Percentiles rank a stretch among this genome's conserved stretches.
phyloP scores from a whole-genome alignment of 352 stramenopile species.

The Phytophthora pini region DNA sequence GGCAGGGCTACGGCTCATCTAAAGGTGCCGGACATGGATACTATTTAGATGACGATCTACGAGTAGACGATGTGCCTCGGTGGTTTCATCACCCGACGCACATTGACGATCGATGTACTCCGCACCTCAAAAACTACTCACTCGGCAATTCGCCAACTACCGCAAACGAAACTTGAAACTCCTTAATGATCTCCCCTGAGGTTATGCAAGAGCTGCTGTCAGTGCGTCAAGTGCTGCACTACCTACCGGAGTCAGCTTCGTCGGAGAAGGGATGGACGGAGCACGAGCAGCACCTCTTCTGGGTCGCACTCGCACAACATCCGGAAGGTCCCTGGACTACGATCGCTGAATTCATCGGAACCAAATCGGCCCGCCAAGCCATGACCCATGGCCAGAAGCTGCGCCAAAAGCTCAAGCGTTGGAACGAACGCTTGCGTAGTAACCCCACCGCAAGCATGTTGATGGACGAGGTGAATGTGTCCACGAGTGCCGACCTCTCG shows the following conservation, averaged over 20 bases:
- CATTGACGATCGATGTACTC: background rate
- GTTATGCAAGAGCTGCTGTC: conserved; percentile 41
- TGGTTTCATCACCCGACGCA: conserved; percentile 1
- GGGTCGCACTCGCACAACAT: conserved; percentile 45
- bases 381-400: conserved; percentile 65
- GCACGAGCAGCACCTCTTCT: conserved; percentile 52
- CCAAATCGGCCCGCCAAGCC: conserved; percentile 51
- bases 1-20: background rate
- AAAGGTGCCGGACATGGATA: conserved; percentile 16
- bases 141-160: conserved; percentile 23
- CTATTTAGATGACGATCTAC: conserved; percentile 14
- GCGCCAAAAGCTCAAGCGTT: conserved; percentile 57
- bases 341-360: conserved; percentile 55
- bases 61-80: background rate
- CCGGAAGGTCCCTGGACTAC: conserved; percentile 54
- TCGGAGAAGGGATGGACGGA: conserved; percentile 42
- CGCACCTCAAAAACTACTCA: conserved; percentile 11
- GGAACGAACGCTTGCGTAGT: conserved; percentile 42
- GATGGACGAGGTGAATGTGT: conserved; percentile 25
- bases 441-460: conserved; percentile 31
- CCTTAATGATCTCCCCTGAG: conserved; percentile 35
- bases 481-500: conserved; percentile 3
- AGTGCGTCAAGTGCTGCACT: conserved; percentile 36
- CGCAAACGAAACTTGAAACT: conserved; percentile 2
- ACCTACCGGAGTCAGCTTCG: conserved; percentile 27